A percentile compares a stretch with the other conserved stretches of the same genome.
phyloP scores from a whole-genome alignment of 345 rosid species.

The Hirschfeldia incana region DNA sequence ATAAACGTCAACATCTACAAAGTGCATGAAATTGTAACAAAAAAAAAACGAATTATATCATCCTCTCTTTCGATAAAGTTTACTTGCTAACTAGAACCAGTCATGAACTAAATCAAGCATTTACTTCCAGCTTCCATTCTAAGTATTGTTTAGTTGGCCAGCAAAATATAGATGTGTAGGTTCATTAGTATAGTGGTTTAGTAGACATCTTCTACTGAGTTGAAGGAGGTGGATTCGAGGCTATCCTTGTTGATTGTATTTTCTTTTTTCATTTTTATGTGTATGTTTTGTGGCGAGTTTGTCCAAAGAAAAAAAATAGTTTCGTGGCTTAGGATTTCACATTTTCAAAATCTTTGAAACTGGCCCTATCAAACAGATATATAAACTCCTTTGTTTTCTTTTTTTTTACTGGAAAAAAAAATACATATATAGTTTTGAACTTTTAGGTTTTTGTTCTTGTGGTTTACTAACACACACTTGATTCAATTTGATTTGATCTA shows the following conservation, averaged over 20 bases:
- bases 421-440: too few species aligned
- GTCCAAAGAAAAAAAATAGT: too few species aligned
- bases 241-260: too few species aligned
- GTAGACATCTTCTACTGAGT: neutral
- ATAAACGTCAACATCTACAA: neutral
- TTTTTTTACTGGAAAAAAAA: too few species aligned
- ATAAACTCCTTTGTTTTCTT: too few species aligned
- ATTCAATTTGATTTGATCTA: neutral
- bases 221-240: neutral
- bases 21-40: neutral
- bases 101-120: neutral
- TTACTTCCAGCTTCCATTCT: neutral
- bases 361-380: too few species aligned
- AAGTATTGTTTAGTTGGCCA: neutral
- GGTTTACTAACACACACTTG: too few species aligned
- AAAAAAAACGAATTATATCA: neutral
- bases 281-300: too few species aligned
- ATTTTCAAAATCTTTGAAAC: too few species aligned
- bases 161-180: neutral
- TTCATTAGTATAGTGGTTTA: neutral
- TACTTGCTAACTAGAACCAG: neutral
- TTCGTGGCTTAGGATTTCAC: too few species aligned
- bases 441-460: too few species aligned
- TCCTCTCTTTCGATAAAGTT: neutral
- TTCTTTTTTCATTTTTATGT: too few species aligned